Percentiles rank a stretch among this genome's conserved stretches.
Conservation (phyloP, 2,329 filamentous ascomycete species). For the Exophiala sp. region DNA sequence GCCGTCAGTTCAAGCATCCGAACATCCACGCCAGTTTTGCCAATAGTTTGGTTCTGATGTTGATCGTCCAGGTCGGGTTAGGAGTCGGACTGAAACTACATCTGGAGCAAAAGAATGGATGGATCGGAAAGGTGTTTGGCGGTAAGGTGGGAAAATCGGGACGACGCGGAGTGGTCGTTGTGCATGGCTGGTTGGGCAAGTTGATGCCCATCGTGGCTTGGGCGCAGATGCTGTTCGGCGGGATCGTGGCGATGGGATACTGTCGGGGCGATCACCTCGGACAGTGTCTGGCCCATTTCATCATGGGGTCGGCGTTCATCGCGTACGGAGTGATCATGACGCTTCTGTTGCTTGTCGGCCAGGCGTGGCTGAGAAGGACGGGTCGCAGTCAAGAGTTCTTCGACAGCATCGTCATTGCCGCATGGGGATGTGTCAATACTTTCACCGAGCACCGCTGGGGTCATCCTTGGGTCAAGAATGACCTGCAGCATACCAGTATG, state of each 20-base stretch:
- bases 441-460: slow-evolving; percentile 98
- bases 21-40: slow-evolving; percentile 82
- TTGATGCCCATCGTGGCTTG: slow-evolving; percentile 78
- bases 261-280: slow-evolving; percentile 86
- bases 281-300: slow-evolving; percentile 93
- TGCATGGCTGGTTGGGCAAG: slow-evolving; percentile 79
- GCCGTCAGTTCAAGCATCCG: slow-evolving; percentile 67
- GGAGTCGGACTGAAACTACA: slow-evolving; percentile 87
- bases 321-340: slow-evolving; percentile 85
- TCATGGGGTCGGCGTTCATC: slow-evolving; percentile 97
- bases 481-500: slow-evolving; percentile 98
- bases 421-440: slow-evolving; percentile 95
- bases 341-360: slow-evolving; percentile 79
- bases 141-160: slow-evolving; percentile 25
- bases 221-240: slow-evolving; percentile 94
- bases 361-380: slow-evolving; percentile 73
- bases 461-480: slow-evolving; percentile 78
- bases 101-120: slow-evolving; percentile 62
- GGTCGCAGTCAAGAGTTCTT: slow-evolving; percentile 95
- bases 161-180: slow-evolving; percentile 62
- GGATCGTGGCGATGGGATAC: slow-evolving; percentile 85
- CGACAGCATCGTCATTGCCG: slow-evolving; percentile 81
- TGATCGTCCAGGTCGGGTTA: slow-evolving; percentile 68
- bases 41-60: slow-evolving; percentile 69
- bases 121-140: slow-evolving; percentile 63